A percentile compares a stretch with the other conserved stretches of the same genome.
These are phyloP conservation scores for Cystobasidiopsis lactophilus DNA, from an alignment of 768 basidiomycete species.

Conservation along the genomic window DNA sequence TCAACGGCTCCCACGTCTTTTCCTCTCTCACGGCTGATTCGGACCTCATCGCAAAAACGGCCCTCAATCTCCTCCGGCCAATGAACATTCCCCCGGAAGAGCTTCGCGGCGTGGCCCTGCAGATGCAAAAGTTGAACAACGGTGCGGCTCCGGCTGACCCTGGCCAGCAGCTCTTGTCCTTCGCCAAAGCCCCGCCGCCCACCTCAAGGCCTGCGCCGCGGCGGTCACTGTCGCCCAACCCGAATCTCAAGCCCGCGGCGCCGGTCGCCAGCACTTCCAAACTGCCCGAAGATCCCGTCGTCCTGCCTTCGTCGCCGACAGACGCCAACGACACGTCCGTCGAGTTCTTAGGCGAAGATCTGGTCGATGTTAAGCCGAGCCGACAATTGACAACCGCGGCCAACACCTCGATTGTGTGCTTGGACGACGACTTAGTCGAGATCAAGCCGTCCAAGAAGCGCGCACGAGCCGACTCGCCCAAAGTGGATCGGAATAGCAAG, in stretches of 20 bases:
- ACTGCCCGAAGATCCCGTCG: not conserved
- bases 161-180: not conserved
- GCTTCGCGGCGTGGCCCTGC: constrained; percentile 75
- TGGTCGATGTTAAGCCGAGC: not conserved
- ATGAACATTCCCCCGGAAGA: constrained; percentile 64
- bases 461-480: not conserved
- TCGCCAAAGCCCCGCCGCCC: not conserved
- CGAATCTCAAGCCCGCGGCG: not conserved
- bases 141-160: not conserved
- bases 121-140: constrained; percentile 67
- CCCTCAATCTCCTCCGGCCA: constrained; percentile 48
- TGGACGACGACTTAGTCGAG: not conserved
- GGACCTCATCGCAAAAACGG: constrained; percentile 47
- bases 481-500: no score
- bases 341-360: no score
- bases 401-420: not conserved
- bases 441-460: not conserved
- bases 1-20: constrained; percentile 49
- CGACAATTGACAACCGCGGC: not conserved
- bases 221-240: not conserved
- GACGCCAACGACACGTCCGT: not conserved
- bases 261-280: not conserved
- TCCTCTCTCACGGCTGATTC: constrained; percentile 40
- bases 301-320: not conserved
- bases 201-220: no score